A percentile compares a stretch with the other conserved stretches of the same genome.
Evolutionary conservation across 2,329 filamentous ascomycete species (phyloP).

Genomic region (Penicillium griseofulvum): DNA sequence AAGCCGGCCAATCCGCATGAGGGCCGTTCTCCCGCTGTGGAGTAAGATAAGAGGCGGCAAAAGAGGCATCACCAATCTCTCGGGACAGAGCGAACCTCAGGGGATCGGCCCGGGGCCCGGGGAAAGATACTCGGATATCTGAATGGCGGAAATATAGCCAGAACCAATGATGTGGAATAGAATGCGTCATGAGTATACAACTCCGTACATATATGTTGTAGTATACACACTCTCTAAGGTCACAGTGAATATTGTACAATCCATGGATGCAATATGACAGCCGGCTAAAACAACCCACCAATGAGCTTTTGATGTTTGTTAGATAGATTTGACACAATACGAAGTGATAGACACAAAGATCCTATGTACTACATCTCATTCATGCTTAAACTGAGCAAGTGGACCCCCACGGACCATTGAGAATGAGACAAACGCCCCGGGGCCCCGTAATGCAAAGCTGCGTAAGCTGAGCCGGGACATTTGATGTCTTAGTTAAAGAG

Average conservation of each 20-base stretch:
- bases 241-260: too few species aligned
- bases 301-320: neutral
- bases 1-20: neutral
- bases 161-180: neutral
- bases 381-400: neutral
- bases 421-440: neutral
- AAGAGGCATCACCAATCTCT: neutral
- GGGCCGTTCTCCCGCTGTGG: neutral
- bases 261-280: too few species aligned
- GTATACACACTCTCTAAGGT: too few species aligned
- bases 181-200: too few species aligned
- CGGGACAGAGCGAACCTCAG: neutral
- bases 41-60: neutral
- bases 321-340: neutral
- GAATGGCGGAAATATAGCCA: neutral
- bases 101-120: neutral
- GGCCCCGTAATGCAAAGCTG: slow-evolving; percentile 1
- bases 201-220: too few species aligned
- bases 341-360: neutral
- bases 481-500: neutral
- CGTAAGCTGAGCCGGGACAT: slow-evolving; percentile 1
- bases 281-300: neutral
- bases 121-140: neutral
- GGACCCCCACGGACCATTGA: neutral
- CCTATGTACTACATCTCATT: neutral